Conservation (phyloP, 1,139 yeast genomes). For the Sugiyamaella sp. region DNA sequence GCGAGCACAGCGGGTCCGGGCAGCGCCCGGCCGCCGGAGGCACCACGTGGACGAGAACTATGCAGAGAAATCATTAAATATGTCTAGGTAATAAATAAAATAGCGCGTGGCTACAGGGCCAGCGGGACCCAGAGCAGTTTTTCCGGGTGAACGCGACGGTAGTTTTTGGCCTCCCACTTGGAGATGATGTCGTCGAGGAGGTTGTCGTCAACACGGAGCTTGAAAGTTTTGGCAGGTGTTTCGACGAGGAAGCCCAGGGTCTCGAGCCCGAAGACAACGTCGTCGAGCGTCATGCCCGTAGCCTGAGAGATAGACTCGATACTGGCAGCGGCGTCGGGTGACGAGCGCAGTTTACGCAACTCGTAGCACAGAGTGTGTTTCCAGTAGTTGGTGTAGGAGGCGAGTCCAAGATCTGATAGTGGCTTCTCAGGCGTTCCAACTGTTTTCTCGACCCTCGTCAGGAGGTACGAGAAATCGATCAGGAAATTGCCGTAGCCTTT, state of each 20-base stretch:
- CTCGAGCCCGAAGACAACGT: conserved; percentile 85
- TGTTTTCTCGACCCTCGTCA: conserved; percentile 72
- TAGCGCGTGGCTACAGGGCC: neutral
- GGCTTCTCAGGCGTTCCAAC: conserved; percentile 97
- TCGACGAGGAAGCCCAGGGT: conserved; percentile 64
- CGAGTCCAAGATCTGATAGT: conserved; percentile 78
- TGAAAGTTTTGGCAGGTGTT: conserved; percentile 44
- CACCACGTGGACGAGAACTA: neutral
- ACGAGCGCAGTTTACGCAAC: conserved; percentile 45
- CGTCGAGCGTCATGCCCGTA: conserved; percentile 84
- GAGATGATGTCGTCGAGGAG: conserved; percentile 50
- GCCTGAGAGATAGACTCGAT: conserved; percentile 62
- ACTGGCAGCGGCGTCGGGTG: conserved; percentile 42
- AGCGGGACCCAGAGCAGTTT: conserved; percentile 23
- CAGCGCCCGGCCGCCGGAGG: conserved; percentile 18
- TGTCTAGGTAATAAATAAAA: conserved; percentile 8
- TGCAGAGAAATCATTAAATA: neutral
- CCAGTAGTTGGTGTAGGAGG: conserved; percentile 91
- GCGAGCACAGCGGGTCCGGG: conserved; percentile 14
- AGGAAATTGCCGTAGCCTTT: conserved; percentile 87
- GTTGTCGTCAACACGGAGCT: conserved; percentile 55
- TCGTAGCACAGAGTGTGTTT: conserved; percentile 60
- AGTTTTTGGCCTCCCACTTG: conserved; percentile 60
- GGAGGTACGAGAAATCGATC: conserved; percentile 84
- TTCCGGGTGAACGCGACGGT: conserved; percentile 50